These are phyloP conservation scores for Trichoderma guizhouense DNA, from an alignment of 2,329 filamentous ascomycete species.

Conservation along the genomic window DNA sequence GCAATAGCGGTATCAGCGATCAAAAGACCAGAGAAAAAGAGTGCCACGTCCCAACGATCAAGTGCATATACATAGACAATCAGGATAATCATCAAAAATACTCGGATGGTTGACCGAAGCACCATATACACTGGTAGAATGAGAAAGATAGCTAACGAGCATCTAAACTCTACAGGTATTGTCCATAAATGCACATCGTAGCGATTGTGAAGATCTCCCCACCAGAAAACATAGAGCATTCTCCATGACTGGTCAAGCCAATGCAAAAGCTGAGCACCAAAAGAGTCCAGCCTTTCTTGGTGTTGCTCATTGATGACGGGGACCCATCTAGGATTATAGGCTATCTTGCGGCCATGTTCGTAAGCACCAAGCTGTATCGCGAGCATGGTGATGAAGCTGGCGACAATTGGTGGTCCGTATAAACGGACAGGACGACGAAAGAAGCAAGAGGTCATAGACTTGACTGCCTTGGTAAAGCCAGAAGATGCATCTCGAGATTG, in stretches of 20 bases:
- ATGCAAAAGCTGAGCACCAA: not conserved
- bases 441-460: not conserved
- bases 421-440: not conserved
- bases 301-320: not conserved
- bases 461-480: not conserved
- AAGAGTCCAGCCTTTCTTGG: not conserved
- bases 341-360: not conserved
- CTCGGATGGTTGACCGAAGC: not conserved
- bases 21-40: not conserved
- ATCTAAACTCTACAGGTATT: not conserved
- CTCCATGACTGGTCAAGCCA: not conserved
- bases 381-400: not conserved
- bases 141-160: not conserved
- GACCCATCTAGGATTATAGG: not conserved
- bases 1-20: not conserved
- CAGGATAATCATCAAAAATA: not conserved
- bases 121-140: not conserved
- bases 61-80: not conserved
- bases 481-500: not conserved
- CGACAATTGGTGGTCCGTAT: not conserved
- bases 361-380: conserved; percentile 1
- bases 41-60: not conserved
- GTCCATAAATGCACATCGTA: not conserved
- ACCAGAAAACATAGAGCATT: not conserved
- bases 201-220: not conserved